Conservation (phyloP, 2,329 filamentous ascomycete species). For the Trichoderma harzianum region DNA sequence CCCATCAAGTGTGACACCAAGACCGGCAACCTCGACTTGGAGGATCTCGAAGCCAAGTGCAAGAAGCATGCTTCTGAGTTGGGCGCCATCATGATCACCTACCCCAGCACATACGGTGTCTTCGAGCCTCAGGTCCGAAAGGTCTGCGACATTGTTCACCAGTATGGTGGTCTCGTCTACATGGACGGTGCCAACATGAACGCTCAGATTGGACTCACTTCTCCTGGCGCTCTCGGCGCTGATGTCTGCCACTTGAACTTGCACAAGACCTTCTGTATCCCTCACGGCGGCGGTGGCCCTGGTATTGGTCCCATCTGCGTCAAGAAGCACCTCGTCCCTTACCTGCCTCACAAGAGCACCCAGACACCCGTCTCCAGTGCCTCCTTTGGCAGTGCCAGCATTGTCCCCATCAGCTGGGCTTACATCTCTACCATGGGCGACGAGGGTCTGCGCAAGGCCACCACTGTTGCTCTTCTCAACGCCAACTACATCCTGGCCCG, state of each 20-base stretch:
- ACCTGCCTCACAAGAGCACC: slow-evolving; percentile 47
- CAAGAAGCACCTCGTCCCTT: slow-evolving; percentile 72
- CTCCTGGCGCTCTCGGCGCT: slow-evolving; percentile 89
- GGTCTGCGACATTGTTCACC: slow-evolving; percentile 80
- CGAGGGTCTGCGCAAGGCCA: slow-evolving; percentile 79
- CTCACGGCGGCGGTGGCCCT: slow-evolving; percentile 89
- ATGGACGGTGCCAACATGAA: slow-evolving; percentile 99
- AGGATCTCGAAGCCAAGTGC: slow-evolving; percentile 82
- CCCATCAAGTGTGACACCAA: slow-evolving; percentile 84
- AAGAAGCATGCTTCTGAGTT: slow-evolving; percentile 82
- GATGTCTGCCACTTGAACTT: slow-evolving; percentile 97
- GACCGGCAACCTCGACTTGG: slow-evolving; percentile 86
- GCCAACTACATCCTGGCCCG: slow-evolving; percentile 94
- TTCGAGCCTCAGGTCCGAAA: slow-evolving; percentile 88
- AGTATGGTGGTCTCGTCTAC: slow-evolving; percentile 89
- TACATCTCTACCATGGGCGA: slow-evolving; percentile 89
- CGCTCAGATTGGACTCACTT: slow-evolving; percentile 92
- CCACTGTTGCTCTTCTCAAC: slow-evolving; percentile 89
- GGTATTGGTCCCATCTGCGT: slow-evolving; percentile 94
- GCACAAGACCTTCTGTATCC: slow-evolving; percentile 99
- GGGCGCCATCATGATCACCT: slow-evolving; percentile 94
- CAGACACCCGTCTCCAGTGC: slow-evolving; percentile 71
- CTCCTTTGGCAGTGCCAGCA: slow-evolving; percentile 82
- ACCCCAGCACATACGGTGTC: slow-evolving; percentile 91
- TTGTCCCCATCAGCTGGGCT: slow-evolving; percentile 90